Conservation (phyloP, 495 filamentous ascomycete genomes). For the Monascus purpureus region DNA sequence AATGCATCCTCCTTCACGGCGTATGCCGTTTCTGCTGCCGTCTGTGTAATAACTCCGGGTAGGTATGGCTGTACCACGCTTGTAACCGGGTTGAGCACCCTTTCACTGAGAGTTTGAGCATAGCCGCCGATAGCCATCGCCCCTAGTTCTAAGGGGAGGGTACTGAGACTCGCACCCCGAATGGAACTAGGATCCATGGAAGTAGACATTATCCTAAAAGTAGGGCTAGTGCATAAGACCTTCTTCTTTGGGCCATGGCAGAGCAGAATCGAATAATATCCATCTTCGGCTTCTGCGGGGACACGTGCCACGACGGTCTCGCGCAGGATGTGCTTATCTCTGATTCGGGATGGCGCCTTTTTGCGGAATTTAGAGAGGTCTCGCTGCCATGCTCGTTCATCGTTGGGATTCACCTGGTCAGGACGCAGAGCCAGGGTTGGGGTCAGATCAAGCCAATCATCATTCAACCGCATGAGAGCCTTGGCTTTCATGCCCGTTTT, state of each 20-base stretch:
- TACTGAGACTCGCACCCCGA: conserved; percentile 48
- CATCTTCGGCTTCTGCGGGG: conserved; percentile 46
- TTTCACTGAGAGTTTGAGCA: conserved; percentile 32
- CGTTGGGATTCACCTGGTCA: conserved; percentile 28
- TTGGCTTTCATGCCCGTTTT: conserved; percentile 55
- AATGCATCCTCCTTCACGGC: conserved; percentile 24
- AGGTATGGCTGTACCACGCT: conserved; percentile 24
- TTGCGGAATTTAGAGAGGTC: conserved; percentile 47
- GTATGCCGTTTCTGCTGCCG: conserved; percentile 28
- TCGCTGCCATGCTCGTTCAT: conserved; percentile 52
- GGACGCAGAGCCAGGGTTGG: conserved; percentile 32
- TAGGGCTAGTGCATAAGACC: conserved; percentile 46
- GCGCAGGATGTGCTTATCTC: conserved; percentile 35
- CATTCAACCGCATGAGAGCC: conserved; percentile 38
- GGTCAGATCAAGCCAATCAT: conserved; percentile 52
- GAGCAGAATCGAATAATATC: conserved; percentile 52
- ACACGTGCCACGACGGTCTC: conserved; percentile 51
- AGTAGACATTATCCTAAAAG: conserved; percentile 49
- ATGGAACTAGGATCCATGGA: conserved; percentile 43
- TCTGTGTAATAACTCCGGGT: conserved; percentile 20
- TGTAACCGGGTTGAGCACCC: conserved; percentile 32
- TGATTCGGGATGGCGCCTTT: conserved; percentile 24
- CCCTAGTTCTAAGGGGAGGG: conserved; percentile 49
- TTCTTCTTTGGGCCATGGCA: conserved; percentile 38
- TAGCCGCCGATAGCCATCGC: conserved; percentile 42